Evolutionary conservation across 371 early-diverging fungal species (phyloP), one percentile per base, ranked within the genome.

Genomic region (Mortierella sp.): DNA sequence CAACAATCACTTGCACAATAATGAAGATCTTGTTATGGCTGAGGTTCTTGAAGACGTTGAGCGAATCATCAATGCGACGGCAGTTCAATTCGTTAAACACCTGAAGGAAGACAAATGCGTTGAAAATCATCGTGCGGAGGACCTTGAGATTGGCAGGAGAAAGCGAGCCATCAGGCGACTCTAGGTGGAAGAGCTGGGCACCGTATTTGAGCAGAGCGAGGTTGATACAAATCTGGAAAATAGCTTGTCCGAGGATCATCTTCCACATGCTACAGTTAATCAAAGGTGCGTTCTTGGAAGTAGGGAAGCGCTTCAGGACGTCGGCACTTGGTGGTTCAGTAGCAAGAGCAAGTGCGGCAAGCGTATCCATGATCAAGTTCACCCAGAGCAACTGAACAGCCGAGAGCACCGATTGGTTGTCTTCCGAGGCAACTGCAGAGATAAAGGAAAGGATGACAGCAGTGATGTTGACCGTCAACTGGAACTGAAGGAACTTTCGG

Each of bases 401-500:
- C 12, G 92, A 90, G 45, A 95, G 84, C 4, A 93, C 91, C 7
- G 92, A 87, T 46, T 84, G 82, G 69, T 87, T 86, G 4, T 85
- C 81, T 6, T 81, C 75, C 60, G 85, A 83, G 61, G 85, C 69
- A n/a, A 93, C 82, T 7, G 90, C 87, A 56, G 91, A 84, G n/a
- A 87, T 65, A 53, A 92, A 85, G 1, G 92, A 87, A 53, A 93
- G 72, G 2, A 89, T 82, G 21, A 97, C 96, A 45, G 94, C 97
- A 11, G 95, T 90, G 71, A 97, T 89, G 84, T 98, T 98, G 72
- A 97, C 96, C 3, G 97, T 94, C 45, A 98, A 86, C 84, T 98
- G 99, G 89, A 98, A 97, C 83, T 97, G 96, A 75, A 97, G 83
- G 85, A 98, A 98, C 84, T 97, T 97, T 72, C 95, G 90, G 25